Percentiles rank a stretch among this genome's conserved stretches.
Conservation (phyloP, 371 early-diverging fungal species). For the Capniomyces stellatus region DNA sequence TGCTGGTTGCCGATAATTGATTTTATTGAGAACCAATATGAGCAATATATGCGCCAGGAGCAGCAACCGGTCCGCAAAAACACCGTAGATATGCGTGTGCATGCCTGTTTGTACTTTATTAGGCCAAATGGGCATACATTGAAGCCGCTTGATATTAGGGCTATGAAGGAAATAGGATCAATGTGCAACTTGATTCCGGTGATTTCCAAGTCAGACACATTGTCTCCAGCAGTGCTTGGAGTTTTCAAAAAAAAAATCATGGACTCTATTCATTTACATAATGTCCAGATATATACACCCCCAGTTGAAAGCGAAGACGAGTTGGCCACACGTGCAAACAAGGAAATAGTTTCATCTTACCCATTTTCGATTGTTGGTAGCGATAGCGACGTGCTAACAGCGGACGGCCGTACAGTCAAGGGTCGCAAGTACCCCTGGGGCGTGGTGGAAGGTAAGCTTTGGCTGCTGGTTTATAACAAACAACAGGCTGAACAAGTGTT, state of each 20-base stretch:
- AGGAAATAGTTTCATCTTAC: constrained; percentile 69
- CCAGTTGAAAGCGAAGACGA: constrained; percentile 80
- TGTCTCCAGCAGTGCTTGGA: constrained; percentile 45
- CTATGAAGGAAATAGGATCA: constrained; percentile 84
- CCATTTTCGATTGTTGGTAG: constrained; percentile 92
- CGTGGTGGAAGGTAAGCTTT: constrained; percentile 76
- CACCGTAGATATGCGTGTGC: constrained; percentile 85
- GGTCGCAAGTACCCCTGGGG: constrained; percentile 96
- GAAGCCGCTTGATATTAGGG: constrained; percentile 89
- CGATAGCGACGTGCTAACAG: constrained; percentile 59
- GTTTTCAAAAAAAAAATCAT: constrained; percentile 75
- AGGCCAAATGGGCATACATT: constrained; percentile 89
- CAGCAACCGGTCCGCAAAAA: constrained; percentile 47
- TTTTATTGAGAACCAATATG: constrained; percentile 90
- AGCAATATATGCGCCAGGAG: constrained; percentile 79
- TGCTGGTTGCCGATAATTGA: constrained; percentile 90
- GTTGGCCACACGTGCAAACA: constrained; percentile 52
- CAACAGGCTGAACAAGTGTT: too few relatives aligned
- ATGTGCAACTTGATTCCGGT: constrained; percentile 94
- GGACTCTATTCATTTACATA: constrained; percentile 84
- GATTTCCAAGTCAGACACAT: constrained; percentile 60
- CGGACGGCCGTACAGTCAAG: constrained; percentile 63
- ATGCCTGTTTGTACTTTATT: constrained; percentile 95
- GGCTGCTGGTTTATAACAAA: too few relatives aligned
- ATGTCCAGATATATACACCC: constrained; percentile 75